These are phyloP conservation scores for Hypoxylon fuscum DNA, from an alignment of 495 filamentous ascomycete species.

Conservation along the genomic window DNA sequence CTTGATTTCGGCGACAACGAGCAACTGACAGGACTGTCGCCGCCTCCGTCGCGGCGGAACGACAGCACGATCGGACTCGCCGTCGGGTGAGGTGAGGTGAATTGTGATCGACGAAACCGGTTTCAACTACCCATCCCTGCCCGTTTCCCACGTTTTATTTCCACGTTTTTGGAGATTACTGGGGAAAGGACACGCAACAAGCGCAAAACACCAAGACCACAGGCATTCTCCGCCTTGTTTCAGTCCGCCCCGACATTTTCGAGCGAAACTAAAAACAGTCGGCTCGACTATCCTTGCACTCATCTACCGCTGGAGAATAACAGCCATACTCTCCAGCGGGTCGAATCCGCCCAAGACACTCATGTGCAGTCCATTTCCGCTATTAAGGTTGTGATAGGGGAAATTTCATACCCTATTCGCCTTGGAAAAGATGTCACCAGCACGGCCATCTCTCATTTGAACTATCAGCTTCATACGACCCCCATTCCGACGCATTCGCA, in stretches of 20 bases:
- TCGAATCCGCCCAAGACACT: conserved; percentile 10
- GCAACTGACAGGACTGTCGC: conserved; percentile 47
- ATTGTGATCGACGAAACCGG: conserved; percentile 7
- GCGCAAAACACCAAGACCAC: conserved; percentile 3
- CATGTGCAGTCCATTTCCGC: conserved; percentile 9
- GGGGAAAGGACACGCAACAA: conserved; percentile 1
- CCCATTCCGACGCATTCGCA: conserved; percentile 8
- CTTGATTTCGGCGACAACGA: conserved; percentile 50
- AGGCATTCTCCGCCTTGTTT: conserved; percentile 23
- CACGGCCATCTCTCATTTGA: conserved; percentile 15
- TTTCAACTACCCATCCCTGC: conserved; percentile 16
- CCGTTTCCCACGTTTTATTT: conserved; percentile 18
- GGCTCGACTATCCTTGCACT: conserved; percentile 34
- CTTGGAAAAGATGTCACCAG: background rate
- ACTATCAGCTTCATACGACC: conserved; percentile 1
- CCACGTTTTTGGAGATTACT: conserved; percentile 20
- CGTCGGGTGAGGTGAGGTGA: conserved; percentile 47
- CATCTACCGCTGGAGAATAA: conserved; percentile 10
- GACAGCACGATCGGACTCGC: conserved; percentile 53
- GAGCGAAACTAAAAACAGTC: conserved; percentile 19
- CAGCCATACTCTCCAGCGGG: conserved; percentile 7
- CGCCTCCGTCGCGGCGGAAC: conserved; percentile 49
- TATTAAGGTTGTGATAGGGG: background rate
- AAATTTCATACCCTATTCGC: background rate
- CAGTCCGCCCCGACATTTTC: conserved; percentile 10